Conservation (phyloP, 345 rosid genomes). For the Eucalyptus polybractea region DNA sequence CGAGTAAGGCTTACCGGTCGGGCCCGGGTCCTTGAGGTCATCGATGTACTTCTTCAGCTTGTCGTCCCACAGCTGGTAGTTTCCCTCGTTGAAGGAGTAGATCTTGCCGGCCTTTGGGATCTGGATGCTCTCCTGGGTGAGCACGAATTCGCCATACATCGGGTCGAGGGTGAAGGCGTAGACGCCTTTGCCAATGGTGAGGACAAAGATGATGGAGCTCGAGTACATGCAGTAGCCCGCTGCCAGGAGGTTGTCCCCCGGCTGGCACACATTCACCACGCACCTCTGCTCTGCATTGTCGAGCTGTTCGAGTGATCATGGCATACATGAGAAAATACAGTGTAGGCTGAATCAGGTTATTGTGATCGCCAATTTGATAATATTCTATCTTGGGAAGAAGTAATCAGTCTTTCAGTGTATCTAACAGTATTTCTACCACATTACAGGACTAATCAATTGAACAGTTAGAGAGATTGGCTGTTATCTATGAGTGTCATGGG, state of each 20-base stretch:
- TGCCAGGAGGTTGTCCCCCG: constrained; percentile 82
- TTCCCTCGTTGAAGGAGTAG: constrained; percentile 89
- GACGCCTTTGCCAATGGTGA: constrained; percentile 75
- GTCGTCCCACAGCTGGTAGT: constrained; percentile 87
- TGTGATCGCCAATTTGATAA: background rate
- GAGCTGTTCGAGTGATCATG: constrained; percentile 22
- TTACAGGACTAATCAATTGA: background rate
- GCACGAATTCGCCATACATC: constrained; percentile 89
- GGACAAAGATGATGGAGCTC: constrained; percentile 81
- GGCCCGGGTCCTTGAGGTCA: constrained; percentile 86
- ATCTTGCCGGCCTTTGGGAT: constrained; percentile 81
- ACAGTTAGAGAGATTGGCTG: background rate
- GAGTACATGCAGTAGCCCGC: constrained; percentile 98
- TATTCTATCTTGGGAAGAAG: background rate
- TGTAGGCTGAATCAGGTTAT: background rate
- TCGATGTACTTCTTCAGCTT: constrained; percentile 90
- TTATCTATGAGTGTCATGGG: background rate
- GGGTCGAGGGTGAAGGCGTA: constrained; percentile 81
- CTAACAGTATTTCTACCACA: background rate
- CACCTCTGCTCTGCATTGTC: constrained; percentile 44
- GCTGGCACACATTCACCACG: constrained; percentile 81
- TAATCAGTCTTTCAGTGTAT: background rate
- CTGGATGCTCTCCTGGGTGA: constrained; percentile 77
- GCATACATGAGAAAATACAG: background rate
- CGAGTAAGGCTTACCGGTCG: constrained; percentile 78